Base-by-base conservation (phyloP, 331 rosid genomes). In the Phaseolus coccineus region DNA sequence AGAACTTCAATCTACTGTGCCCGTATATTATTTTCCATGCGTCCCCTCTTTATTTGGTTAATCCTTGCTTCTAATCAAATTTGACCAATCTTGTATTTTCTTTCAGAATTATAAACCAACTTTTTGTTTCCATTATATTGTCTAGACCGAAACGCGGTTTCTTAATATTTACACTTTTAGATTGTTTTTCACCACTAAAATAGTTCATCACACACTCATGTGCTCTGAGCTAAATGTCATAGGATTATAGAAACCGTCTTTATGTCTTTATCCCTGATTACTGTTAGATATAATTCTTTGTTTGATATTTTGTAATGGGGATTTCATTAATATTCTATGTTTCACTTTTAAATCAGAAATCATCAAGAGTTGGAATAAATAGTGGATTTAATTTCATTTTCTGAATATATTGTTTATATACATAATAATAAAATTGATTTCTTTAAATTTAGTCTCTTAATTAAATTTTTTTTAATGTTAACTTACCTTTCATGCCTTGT, bases 11-110 rank as follows among this genome's bases (percentile, higher is more conserved):
- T 13, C 6, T 5, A 1, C 13, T 13, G 5, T 69, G 25, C 13
- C 24, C 6, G 4, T 13, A 69, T 37, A 69, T 25, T 44, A 13
- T 69, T 69, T 14, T 46, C 42, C 50, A 37, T 64, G 30, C 25
- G 3, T 2, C 2, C 37, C 59, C 8, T 0, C 42, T 15, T 31
- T 51, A 11, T 28, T 48, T 52, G 69, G 69, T 73, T 35, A 35
- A 39, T 44, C 37, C n/a, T 12, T 50, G 52, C 40, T 35, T 48
- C 64, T 35, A 19, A 35, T 50, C 73, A 74, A 74, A 6, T 46
- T 56, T 81, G 76, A 74, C 33, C 55, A 44, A 24, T 35, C 5
- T n/a, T 74, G 70, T 31, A 74, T 53, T 65, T 74, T 58, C 53
- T 80, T 51, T 69, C 44, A 8, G 39, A 35, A 53, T 19, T 31